Base-by-base conservation (phyloP, 805 yeast species). In the Suhomyces canberraensis region DNA sequence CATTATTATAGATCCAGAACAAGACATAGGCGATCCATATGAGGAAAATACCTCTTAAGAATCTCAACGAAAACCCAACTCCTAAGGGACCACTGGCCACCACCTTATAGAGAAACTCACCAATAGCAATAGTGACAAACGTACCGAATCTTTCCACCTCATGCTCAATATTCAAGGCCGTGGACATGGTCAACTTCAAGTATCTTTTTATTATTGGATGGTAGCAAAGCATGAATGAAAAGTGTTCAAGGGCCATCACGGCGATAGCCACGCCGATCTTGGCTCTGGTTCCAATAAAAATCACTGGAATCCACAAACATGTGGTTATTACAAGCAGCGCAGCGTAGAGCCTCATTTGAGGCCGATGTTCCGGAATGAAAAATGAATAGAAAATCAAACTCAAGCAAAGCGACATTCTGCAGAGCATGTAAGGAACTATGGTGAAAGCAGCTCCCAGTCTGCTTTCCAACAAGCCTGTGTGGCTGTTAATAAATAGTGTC, bases 91-190 rank as follows among this genome's bases (percentile, higher is more conserved):
- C 58, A 0, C 56, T 54, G 2, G 78, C 73, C 6, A 77, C 81
- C 7, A 75, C 60, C 27, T 69, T 72, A 47, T 72, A 77, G 11
- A 79, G 56, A 44, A 77, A 79, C 44, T 79, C 85, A 24, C 86
- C 86, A 43, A 80, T 66, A 4, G 83, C 84, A 54, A 81, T 79
- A 45, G 79, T 70, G 36, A 66, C 78, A 48, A 80, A 80, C 0
- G 79, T 76, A 2, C 73, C 67, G 47, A 64, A 68, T 37, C 86
- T 54, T 48, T 81, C 86, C 18, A 77, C 81, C 50, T 79, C 84
- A 49, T 80, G 85, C 45, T 79, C 84, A 38, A 81, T 76, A 49
- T 78, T 78, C 41, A 79, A 51, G 1, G 85, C 85, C 0, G 86
- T 77, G 8, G 81, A 69, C 37, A 66, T 69, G 11, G 62, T 65